Evolutionary conservation across 2,329 filamentous ascomycete species (phyloP).

Genomic region (Corinectria fuckeliana): DNA sequence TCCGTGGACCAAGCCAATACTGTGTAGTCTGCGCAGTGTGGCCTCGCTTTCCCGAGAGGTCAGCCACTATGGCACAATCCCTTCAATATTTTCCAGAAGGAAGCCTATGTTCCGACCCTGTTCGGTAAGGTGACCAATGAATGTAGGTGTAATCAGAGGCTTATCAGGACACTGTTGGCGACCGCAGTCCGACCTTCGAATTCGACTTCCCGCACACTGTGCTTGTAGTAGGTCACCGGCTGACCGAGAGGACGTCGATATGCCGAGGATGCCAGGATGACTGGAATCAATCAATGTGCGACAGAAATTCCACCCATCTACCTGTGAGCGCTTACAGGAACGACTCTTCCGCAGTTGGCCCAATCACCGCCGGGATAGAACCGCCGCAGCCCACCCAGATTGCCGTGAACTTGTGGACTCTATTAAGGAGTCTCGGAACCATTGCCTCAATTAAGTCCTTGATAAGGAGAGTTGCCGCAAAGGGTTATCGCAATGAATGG

Average conservation of each 20-base stretch:
- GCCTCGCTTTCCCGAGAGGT: conserved; percentile 29
- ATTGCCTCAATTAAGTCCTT: too few relatives aligned
- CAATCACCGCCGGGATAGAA: too few relatives aligned
- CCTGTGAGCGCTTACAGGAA: too few relatives aligned
- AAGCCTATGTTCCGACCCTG: conserved; percentile 31
- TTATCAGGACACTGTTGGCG: not conserved
- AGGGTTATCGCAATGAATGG: too few relatives aligned
- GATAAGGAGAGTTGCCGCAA: too few relatives aligned
- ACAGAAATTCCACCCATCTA: too few relatives aligned
- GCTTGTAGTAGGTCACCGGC: not conserved
- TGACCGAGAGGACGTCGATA: conserved; percentile 15
- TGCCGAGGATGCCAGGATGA: conserved; percentile 10
- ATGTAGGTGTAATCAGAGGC: conserved; percentile 1
- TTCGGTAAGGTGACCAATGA: conserved; percentile 33
- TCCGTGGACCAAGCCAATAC: conserved; percentile 19
- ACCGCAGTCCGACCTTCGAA: conserved; percentile 2
- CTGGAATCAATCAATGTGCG: too few relatives aligned
- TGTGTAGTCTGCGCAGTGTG: conserved; percentile 25
- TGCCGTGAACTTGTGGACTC: too few relatives aligned
- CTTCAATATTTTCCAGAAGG: conserved; percentile 33
- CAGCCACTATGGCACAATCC: conserved; percentile 16
- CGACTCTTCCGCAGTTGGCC: too few relatives aligned
- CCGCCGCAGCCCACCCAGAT: too few relatives aligned
- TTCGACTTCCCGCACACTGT: conserved; percentile 9
- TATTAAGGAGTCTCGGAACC: too few relatives aligned